Conservation (phyloP, 352 stramenopile genomes). For the Phytopythium delawarense region DNA sequence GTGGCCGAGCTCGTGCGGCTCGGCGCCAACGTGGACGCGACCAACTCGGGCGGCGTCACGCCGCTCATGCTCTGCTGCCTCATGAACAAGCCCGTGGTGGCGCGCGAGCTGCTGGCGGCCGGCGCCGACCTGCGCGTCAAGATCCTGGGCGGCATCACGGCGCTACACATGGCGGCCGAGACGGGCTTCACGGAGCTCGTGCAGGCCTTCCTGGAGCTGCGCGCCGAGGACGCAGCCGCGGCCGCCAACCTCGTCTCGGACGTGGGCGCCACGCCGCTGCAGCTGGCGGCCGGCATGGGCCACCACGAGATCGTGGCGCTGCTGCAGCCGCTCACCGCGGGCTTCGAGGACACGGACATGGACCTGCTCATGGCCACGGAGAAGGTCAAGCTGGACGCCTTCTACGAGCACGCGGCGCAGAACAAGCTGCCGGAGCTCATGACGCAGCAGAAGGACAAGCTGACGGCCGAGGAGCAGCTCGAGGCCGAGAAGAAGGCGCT, state of each 20-base stretch:
- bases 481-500: constrained; percentile 44
- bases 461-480: constrained; percentile 26
- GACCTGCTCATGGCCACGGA: constrained; percentile 58
- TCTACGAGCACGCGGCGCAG: constrained; percentile 43
- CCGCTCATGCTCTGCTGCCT: constrained; percentile 69
- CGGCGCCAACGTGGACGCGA: constrained; percentile 60
- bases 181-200: constrained; percentile 64
- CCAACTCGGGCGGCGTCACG: constrained; percentile 66
- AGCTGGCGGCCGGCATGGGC: constrained; percentile 71
- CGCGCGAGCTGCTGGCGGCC: constrained; percentile 47
- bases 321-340: constrained; percentile 55
- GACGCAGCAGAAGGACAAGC: constrained; percentile 11
- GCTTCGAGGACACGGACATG: constrained; percentile 50
- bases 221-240: constrained; percentile 35
- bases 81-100: constrained; percentile 71
- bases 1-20: constrained; percentile 54
- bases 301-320: constrained; percentile 61
- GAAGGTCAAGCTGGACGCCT: constrained; percentile 56
- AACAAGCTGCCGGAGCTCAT: constrained; percentile 19
- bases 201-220: constrained; percentile 44
- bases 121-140: constrained; percentile 43
- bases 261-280: constrained; percentile 55
- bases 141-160: constrained; percentile 62
- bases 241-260: constrained; percentile 60
- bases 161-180: constrained; percentile 73